Conservation (phyloP, 2,329 filamentous ascomycete genomes). For the Davidsoniella neocaledoniae region DNA sequence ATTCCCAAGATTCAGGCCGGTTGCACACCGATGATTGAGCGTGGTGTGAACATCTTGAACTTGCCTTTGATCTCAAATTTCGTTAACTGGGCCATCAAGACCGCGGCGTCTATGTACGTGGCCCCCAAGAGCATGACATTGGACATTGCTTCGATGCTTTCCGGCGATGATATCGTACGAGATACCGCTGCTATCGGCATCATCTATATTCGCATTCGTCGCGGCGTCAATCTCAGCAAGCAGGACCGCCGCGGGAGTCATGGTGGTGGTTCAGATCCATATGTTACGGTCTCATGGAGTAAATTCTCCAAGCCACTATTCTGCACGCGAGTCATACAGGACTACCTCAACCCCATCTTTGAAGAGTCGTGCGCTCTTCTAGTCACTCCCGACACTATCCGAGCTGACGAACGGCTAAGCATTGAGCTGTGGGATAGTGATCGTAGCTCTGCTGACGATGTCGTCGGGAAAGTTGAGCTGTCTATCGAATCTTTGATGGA, state of each 20-base stretch:
- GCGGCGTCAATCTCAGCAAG: slow-evolving; percentile 74
- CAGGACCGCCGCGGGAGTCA: slow-evolving; percentile 70
- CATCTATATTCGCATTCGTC: slow-evolving; percentile 85
- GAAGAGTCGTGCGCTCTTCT: slow-evolving; percentile 74
- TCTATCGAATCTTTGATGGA: slow-evolving; percentile 92
- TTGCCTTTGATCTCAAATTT: slow-evolving; percentile 89
- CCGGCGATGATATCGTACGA: slow-evolving; percentile 83
- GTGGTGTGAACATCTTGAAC: slow-evolving; percentile 79
- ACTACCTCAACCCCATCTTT: slow-evolving; percentile 85
- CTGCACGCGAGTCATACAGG: slow-evolving; percentile 88
- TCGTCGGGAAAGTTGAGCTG: slow-evolving; percentile 86
- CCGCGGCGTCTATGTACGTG: slow-evolving; percentile 79
- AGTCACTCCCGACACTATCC: slow-evolving; percentile 78
- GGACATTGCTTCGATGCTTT: slow-evolving; percentile 76
- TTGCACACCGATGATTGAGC: slow-evolving; percentile 83
- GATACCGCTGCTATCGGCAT: slow-evolving; percentile 73
- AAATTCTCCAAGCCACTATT: slow-evolving; percentile 98
- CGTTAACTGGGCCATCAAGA: slow-evolving; percentile 84
- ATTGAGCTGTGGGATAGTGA: slow-evolving; percentile 96
- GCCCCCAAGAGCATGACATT: slow-evolving; percentile 89
- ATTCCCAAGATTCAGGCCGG: slow-evolving; percentile 77
- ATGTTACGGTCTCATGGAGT: slow-evolving; percentile 86
- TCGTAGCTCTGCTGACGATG: slow-evolving; percentile 77
- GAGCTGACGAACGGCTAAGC: slow-evolving; percentile 81
- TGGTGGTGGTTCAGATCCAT: slow-evolving; percentile 82